Conservation (phyloP, 2,329 filamentous ascomycete species). For the Blastomyces percursus region DNA sequence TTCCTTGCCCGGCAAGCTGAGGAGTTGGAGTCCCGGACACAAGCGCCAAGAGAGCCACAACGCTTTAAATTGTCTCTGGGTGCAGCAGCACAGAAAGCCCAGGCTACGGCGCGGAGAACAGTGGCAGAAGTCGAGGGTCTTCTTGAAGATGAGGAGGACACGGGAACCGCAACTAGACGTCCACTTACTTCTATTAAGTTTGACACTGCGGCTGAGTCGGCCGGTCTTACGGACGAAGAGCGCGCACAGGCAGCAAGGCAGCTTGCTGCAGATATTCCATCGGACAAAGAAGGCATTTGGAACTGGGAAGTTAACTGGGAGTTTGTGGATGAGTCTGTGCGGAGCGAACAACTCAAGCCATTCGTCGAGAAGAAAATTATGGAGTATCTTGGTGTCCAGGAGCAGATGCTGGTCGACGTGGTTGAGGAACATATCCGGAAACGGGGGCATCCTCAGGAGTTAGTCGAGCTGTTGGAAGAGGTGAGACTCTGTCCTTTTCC, state of each 20-base stretch:
- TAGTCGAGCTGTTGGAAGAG: constrained; percentile 76
- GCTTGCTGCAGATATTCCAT: constrained; percentile 81
- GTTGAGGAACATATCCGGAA: constrained; percentile 77
- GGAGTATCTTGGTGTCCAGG: constrained; percentile 90
- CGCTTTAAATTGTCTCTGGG: constrained; percentile 90
- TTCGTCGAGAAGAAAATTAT: constrained; percentile 99
- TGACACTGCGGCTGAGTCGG: constrained; percentile 55
- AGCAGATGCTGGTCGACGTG: constrained; percentile 87
- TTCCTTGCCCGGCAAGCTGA: constrained; percentile 78
- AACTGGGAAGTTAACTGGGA: constrained; percentile 91
- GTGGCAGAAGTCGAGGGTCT: constrained; percentile 90
- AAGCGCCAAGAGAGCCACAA: constrained; percentile 47
- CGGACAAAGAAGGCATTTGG: constrained; percentile 77
- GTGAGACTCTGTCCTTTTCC: constrained; percentile 41
- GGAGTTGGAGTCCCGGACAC: constrained; percentile 50
- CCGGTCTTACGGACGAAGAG: constrained; percentile 73
- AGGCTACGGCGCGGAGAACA: constrained; percentile 57
- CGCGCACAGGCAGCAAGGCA: constrained; percentile 68
- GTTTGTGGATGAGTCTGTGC: constrained; percentile 67
- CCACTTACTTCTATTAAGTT: constrained; percentile 75
- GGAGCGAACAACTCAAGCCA: constrained; percentile 76
- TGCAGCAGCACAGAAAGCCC: constrained; percentile 66
- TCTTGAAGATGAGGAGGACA: constrained; percentile 86
- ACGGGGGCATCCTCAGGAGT: constrained; percentile 60
- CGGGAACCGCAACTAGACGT: constrained; percentile 56